Evolutionary conservation across 1,284 basidiomycete species (phyloP).

Genomic region (Ustilago esculenta): DNA sequence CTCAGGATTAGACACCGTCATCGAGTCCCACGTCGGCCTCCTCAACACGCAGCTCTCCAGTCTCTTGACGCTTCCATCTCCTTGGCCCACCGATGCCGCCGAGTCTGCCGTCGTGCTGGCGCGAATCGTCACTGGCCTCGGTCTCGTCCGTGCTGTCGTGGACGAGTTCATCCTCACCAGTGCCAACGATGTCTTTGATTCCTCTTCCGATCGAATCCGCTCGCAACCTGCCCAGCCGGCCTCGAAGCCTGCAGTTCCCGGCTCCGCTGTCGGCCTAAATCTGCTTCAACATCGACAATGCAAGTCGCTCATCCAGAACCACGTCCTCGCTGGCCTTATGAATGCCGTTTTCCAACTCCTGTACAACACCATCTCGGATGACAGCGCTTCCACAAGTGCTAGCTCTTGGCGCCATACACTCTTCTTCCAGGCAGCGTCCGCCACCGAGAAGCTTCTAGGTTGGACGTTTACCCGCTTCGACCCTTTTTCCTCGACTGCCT

Average conservation of each 20-base stretch:
- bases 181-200: constrained; percentile 40
- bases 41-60: constrained; percentile 42
- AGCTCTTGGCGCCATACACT: constrained; percentile 22
- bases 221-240: constrained; percentile 10
- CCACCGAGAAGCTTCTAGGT: constrained; percentile 49
- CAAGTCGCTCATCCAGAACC: constrained; percentile 51
- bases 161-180: constrained; percentile 45
- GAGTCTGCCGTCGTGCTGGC: constrained; percentile 23
- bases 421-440: constrained; percentile 44
- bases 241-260: constrained; percentile 32
- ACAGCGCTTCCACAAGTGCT: constrained; percentile 7
- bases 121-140: constrained; percentile 37
- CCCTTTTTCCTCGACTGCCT: constrained; percentile 38
- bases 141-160: constrained; percentile 46
- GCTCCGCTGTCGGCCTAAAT: constrained; percentile 48
- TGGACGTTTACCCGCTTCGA: constrained; percentile 53
- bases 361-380: constrained; percentile 41
- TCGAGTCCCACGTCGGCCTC: constrained; percentile 31
- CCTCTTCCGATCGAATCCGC: constrained; percentile 17
- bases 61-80: constrained; percentile 29
- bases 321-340: constrained; percentile 49
- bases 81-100: constrained; percentile 35
- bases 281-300: constrained; percentile 53
- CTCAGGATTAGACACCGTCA: constrained; percentile 19
- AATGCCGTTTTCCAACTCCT: constrained; percentile 43